phyloP scores from a whole-genome alignment of 2,329 filamentous ascomycete genomes.

The Coniochaeta pulveracea region DNA sequence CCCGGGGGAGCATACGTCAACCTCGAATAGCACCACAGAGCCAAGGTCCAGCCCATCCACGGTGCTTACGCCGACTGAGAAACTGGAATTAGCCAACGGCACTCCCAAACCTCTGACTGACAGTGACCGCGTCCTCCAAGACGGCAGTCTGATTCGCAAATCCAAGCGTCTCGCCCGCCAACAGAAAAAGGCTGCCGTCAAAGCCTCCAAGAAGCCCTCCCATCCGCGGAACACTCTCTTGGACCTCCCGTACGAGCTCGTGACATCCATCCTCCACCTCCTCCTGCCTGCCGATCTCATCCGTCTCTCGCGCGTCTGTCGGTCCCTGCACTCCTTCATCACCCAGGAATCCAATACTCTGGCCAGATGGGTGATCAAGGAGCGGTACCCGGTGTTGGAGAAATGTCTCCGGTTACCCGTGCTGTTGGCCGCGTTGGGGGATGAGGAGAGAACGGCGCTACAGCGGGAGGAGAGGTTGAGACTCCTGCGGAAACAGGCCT shows the following conservation, averaged over 20 bases:
- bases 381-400: slow-evolving; percentile 36
- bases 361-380: slow-evolving; percentile 26
- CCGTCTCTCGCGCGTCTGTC: slow-evolving; percentile 28
- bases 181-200: too few species aligned
- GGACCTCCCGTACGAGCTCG: slow-evolving; percentile 1
- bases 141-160: too few species aligned
- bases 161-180: too few species aligned
- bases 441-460: slow-evolving; percentile 24
- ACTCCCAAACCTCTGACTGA: too few species aligned
- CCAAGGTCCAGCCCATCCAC: too few species aligned
- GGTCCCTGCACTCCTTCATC: slow-evolving; percentile 30
- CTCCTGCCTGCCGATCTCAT: slow-evolving; percentile 39
- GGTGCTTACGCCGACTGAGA: too few species aligned
- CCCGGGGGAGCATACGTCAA: too few species aligned
- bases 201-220: too few species aligned
- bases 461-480: slow-evolving; percentile 28
- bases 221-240: too few species aligned
- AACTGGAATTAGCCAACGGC: too few species aligned
- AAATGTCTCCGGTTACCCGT: slow-evolving; percentile 40
- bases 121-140: too few species aligned
- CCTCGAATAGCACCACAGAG: too few species aligned
- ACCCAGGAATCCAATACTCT: slow-evolving; percentile 28
- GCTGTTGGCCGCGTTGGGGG: slow-evolving; percentile 27
- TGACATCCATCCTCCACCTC: not conserved
- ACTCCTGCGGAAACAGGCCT: slow-evolving; percentile 19